Evolutionary conservation across 768 basidiomycete species (phyloP), one percentile per base, ranked within the genome.

Genomic region (Coprinellus aureogranulatus): DNA sequence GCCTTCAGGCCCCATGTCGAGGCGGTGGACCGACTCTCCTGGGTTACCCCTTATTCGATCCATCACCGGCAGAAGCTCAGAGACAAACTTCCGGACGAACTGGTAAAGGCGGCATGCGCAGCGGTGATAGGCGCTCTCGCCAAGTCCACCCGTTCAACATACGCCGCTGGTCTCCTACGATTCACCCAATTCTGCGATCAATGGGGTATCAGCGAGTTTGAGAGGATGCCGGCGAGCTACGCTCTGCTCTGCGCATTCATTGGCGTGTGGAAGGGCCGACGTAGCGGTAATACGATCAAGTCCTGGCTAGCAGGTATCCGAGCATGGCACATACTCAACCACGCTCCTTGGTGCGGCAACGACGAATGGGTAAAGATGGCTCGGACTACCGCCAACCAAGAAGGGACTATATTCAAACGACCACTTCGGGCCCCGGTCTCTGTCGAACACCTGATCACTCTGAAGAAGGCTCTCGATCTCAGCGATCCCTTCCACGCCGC

Each of bases 221-320:
- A 47, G 20, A 37, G 61, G 0, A 65, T 68, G 65, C 67, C 65
- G 0, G 65, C 64, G 0, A 59, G 59, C 9, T 48, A 66, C 18
- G 14, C 57, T 22, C 54, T 68, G 0, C 31, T 68, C 0, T 34
- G 58, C 3, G 53, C 47, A 4, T 68, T 68, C 41, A 20, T 57
- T 30, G 48, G 47, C 2, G 4, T n/a, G 20, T n/a, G 2, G 16
- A 26, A n/a, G 18, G 26, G 40, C 12, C 14, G 20, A 34, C 14
- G 39, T 3, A 14, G 14, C 0, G 69, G 68, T 0, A 61, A 60
- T 11, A 70, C 71, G 0, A 63, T 77, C 23, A 61, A 62, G 1
- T 63, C 61, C 0, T 79, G 76, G 77, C 27, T 78, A 1, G 66
- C 72, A 0, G 72, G 73, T 1, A 26, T 79, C 0, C 59, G 69